Evolutionary conservation across 2,329 filamentous ascomycete genomes (phyloP), one percentile per base, ranked within the genome.

Genomic region (Sporothrix variecibatus): DNA sequence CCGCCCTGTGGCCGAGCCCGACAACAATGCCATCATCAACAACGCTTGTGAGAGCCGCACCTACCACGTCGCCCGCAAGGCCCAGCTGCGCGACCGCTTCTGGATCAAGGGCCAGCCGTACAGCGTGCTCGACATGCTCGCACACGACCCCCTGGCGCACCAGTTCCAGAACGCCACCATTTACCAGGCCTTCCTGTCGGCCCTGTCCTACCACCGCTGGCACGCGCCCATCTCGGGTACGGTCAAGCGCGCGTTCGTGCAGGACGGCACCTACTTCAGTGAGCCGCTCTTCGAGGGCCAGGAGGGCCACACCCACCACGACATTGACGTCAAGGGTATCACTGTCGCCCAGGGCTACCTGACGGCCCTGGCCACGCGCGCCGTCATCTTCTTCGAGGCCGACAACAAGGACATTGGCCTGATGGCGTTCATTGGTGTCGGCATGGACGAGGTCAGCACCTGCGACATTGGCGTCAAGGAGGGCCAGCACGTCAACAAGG

Each of bases 401-500:
- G 91, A 93, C 76, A 91, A 93, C 76, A 84, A 86, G 1, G 84
- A 84, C 0, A 89, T 94, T 51, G 92, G 92, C 0, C 82, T 94
- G 43, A 87, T 94, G 85, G 90, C 87, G 0, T 92, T 94, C 76
- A 83, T 94, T 15, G 89, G 88, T 1, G 87, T 94, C 3, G 93
- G 92, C 1, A 94, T 94, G 92, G 90, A 90, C 58, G 92, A 95
- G 81, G 92, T 94, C 15, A 91, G 88, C 74, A 90, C 91, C 0
- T 94, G 92, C 78, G 91, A 94, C 71, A 90, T 93, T 68, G 92
- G 89, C 0, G 91, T 93, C 12, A 85, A 85, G 77, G 87, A 90
- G 78, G 92, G 91, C 0, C 86, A 94, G 79, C 85, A 86, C 71
- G 79, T 94, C 20, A 84, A 84, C 71, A 94, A 94, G 84, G 93